phyloP scores from a whole-genome alignment of 768 basidiomycete genomes.

The Trametes coccinea region DNA sequence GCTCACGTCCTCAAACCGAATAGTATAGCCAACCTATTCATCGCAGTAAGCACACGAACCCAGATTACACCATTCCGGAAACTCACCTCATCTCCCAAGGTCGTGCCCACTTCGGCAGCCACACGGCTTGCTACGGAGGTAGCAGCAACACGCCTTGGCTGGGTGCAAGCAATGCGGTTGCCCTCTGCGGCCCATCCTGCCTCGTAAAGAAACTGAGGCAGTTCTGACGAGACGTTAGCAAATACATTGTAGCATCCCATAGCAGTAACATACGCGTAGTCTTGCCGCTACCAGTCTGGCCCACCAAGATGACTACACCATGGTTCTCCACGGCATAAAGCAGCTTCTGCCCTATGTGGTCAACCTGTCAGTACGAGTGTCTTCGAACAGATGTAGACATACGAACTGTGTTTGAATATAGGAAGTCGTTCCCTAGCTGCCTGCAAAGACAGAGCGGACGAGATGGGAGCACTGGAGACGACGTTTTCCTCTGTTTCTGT shows the following conservation, averaged over 20 bases:
- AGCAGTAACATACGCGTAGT: constrained; percentile 76
- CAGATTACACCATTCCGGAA: not conserved
- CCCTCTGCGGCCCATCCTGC: constrained; percentile 89
- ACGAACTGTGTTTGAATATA: constrained; percentile 85
- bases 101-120: constrained; percentile 86
- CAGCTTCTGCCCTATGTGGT: constrained; percentile 64
- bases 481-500: constrained; percentile 74
- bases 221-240: constrained; percentile 49
- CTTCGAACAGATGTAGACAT: not conserved
- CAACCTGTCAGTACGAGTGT: not conserved
- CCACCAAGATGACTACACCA: constrained; percentile 86
- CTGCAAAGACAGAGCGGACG: constrained; percentile 61
- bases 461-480: constrained; percentile 61
- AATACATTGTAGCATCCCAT: not conserved
- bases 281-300: constrained; percentile 96
- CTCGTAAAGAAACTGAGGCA: constrained; percentile 94
- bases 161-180: constrained; percentile 88
- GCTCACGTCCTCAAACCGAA: constrained; percentile 94
- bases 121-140: constrained; percentile 92
- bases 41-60: not conserved
- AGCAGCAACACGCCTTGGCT: constrained; percentile 91
- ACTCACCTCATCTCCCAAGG: constrained; percentile 84
- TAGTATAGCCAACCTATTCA: constrained; percentile 90
- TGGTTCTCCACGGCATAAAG: constrained; percentile 83
- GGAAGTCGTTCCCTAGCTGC: constrained; percentile 82